Evolutionary conservation across 441 rosid species (phyloP).

Genomic region (Erodium chrysanthum): DNA sequence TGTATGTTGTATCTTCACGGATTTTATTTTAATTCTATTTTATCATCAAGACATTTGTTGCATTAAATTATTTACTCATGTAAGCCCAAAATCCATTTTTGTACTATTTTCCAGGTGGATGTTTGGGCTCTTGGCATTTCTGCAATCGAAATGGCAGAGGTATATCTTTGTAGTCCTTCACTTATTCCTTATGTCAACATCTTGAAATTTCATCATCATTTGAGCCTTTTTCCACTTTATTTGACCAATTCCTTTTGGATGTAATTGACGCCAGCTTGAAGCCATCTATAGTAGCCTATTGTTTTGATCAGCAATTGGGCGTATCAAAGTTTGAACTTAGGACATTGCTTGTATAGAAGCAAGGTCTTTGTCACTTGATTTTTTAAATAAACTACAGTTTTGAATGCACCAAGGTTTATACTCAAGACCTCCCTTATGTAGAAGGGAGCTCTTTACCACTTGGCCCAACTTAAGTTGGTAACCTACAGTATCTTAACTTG

Average conservation of each 20-base stretch:
- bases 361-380: no score
- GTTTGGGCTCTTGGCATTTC: constrained; percentile 99
- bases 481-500: not conserved
- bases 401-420: no score
- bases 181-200: not conserved
- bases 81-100: not conserved
- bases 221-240: not conserved
- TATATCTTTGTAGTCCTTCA: constrained; percentile 22
- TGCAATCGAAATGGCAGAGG: constrained; percentile 99
- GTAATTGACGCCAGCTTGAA: not conserved
- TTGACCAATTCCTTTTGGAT: not conserved
- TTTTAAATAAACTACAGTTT: no score
- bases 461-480: no score
- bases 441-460: no score
- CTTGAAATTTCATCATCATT: not conserved
- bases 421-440: no score
- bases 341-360: no score
- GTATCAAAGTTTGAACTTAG: no score
- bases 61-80: constrained; percentile 5
- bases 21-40: not conserved
- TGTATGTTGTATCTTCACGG: not conserved
- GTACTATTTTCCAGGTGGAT: constrained; percentile 63
- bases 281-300: not conserved
- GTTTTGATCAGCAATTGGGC: no score
- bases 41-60: constrained; percentile 2